phyloP scores from a whole-genome alignment of 2,329 filamentous ascomycete genomes.

The Penicillium verrucosum region DNA sequence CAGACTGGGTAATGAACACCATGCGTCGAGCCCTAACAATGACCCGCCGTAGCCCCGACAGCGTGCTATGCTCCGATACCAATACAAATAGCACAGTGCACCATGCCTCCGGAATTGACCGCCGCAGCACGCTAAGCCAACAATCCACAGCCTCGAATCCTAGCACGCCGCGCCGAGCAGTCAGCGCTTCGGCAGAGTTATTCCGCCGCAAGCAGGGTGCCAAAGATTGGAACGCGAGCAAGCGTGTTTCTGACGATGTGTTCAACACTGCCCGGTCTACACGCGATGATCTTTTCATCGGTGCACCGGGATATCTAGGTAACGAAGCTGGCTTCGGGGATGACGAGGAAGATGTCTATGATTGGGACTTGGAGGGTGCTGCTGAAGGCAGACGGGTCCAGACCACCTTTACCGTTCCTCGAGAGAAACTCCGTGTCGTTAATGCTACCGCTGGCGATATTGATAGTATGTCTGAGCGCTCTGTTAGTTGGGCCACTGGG shows the following conservation, averaged over 20 bases:
- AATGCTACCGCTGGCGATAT: conserved; percentile 59
- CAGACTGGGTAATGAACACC: conserved; percentile 68
- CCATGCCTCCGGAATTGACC: conserved; percentile 30
- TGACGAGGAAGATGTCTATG: conserved; percentile 30
- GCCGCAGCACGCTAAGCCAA: conserved; percentile 20
- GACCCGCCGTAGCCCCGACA: conserved; percentile 30
- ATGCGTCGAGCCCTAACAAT: conserved; percentile 61
- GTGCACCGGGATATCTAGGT: conserved; percentile 24
- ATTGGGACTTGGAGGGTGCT: conserved; percentile 75
- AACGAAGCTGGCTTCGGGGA: conserved; percentile 26
- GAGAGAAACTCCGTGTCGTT: conserved; percentile 80
- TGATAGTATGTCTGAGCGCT: conserved; percentile 31
- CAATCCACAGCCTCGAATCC: conserved; percentile 4
- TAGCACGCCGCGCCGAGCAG: conserved; percentile 43
- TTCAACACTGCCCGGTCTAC: conserved; percentile 17
- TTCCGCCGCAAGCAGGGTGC: conserved; percentile 53
- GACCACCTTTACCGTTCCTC: conserved; percentile 91
- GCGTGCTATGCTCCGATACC: conserved; percentile 12
- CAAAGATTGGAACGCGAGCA: conserved; percentile 50
- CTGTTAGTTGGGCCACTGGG: conserved; percentile 19
- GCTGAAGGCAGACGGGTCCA: conserved; percentile 70
- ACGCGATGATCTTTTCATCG: conserved; percentile 28
- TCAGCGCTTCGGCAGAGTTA: conserved; percentile 47
- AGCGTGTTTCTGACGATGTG: conserved; percentile 21
- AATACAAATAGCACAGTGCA: conserved; percentile 8